Conservation (phyloP, 306 rosid species). For the Senna tora region DNA sequence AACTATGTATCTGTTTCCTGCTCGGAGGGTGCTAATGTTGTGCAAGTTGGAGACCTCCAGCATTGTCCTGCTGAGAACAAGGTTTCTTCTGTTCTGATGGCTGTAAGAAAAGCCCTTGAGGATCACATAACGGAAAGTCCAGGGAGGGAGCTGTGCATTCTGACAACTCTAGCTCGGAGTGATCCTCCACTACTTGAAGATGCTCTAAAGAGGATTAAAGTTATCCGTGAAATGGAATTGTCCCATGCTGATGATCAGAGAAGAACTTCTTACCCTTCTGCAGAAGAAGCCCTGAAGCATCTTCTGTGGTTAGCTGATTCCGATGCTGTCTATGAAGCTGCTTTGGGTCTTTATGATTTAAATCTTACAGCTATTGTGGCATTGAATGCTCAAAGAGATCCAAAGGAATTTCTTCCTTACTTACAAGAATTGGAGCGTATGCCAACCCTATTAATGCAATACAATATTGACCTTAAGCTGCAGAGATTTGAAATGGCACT, state of each 20-base stretch:
- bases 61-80: slow-evolving; percentile 56
- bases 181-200: slow-evolving; percentile 96
- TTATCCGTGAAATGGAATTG: slow-evolving; percentile 81
- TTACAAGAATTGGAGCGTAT: slow-evolving; percentile 79
- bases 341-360: slow-evolving; percentile 96
- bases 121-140: slow-evolving; percentile 75
- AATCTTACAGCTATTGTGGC: slow-evolving; percentile 95
- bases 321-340: slow-evolving; percentile 87
- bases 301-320: slow-evolving; percentile 92
- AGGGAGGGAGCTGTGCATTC: slow-evolving; percentile 88
- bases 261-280: slow-evolving; percentile 67
- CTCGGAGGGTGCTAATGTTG: slow-evolving; percentile 47
- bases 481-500: slow-evolving; percentile 87
- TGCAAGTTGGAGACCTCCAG: slow-evolving; percentile 44
- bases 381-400: slow-evolving; percentile 93
- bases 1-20: slow-evolving; percentile 47
- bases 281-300: slow-evolving; percentile 96
- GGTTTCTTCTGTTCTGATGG: slow-evolving; percentile 76
- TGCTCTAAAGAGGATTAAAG: slow-evolving; percentile 86
- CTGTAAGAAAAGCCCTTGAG: slow-evolving; percentile 84
- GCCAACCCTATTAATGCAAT: slow-evolving; percentile 77
- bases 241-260: slow-evolving; percentile 62
- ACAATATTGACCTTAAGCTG: slow-evolving; percentile 87
- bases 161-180: slow-evolving; percentile 93
- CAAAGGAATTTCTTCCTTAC: slow-evolving; percentile 93